Evolutionary conservation across 805 yeast species (phyloP), one percentile per base, ranked within the genome.

Genomic region (Cyberlindnera subsufficiens): DNA sequence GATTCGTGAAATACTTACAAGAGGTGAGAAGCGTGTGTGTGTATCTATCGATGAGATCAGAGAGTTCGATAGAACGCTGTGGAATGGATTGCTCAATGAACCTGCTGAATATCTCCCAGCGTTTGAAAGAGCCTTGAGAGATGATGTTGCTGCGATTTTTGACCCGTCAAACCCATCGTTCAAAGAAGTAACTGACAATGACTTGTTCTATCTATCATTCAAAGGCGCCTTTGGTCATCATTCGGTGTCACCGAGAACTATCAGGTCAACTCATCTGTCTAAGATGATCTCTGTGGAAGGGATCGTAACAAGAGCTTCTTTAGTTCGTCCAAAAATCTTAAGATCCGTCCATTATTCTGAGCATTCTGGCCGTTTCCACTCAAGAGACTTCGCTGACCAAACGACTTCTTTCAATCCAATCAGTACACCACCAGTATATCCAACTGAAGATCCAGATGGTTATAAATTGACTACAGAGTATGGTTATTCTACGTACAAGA

Each of bases 281-380:
- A 82, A 82, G 58, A 69, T 91, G 75, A 78, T 93, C 35, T 81
- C 95, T 1, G 72, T 93, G 19, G 97, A 93, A 65, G 99, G 99
- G 43, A 93, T 93, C 54, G 96, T 93, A 15, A 91, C 98, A 1
- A 74, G 93, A 50, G 90, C 96, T 27, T 89, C 97, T 1, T 71
- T 93, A 44, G 95, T 93, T 34, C 76, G 98, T 48, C 99, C 99
- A 31, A 91, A 91, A 61, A 77, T 91, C 42, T 74, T 89, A 38
- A 76, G 95, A 54, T 87, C 96, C 10, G 96, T 93, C 25, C 98
- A 91, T 66, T 91, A 86, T 61, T 88, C 95, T 47, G 96, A 88
- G 44, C 75, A 75, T 33, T 85, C 95, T 1, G 82, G 84, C 19
- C 75, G 84, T 49, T 90, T 90, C 62, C 90, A 87, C 59, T 86